Evolutionary conservation across 2,329 filamentous ascomycete species (phyloP).

Genomic region (Hymenoscyphus occultus): DNA sequence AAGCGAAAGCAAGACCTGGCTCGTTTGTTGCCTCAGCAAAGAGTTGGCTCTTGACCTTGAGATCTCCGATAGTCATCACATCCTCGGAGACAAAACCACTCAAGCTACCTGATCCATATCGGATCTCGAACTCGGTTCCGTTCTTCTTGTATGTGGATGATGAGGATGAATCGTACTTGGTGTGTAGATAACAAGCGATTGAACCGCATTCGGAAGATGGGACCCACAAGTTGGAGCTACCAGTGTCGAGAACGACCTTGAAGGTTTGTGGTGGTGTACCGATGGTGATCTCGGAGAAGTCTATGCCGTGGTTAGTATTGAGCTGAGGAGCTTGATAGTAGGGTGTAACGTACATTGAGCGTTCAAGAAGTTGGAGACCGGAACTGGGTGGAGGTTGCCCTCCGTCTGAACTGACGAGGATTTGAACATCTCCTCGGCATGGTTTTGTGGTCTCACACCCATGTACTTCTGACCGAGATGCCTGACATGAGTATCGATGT

Average conservation of each 20-base stretch:
- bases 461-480: conserved; percentile 95
- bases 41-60: conserved; percentile 83
- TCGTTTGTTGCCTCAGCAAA: conserved; percentile 96
- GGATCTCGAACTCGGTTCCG: conserved; percentile 86
- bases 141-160: conserved; percentile 95
- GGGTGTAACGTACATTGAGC: conserved; percentile 76
- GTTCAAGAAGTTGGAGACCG: conserved; percentile 96
- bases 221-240: conserved; percentile 99
- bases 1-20: conserved; percentile 95
- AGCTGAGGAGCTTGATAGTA: not conserved
- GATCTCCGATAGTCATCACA: conserved; percentile 79
- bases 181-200: conserved; percentile 97
- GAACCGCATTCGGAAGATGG: conserved; percentile 86
- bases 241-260: conserved; percentile 98
- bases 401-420: conserved; percentile 65
- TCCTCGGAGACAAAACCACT: conserved; percentile 94
- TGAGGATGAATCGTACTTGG: conserved; percentile 87
- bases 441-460: conserved; percentile 68
- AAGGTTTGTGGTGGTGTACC: conserved; percentile 90
- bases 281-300: conserved; percentile 95
- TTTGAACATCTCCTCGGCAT: conserved; percentile 76
- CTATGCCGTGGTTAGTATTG: conserved; percentile 44
- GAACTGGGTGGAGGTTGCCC: conserved; percentile 70
- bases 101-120: conserved; percentile 91
- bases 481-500: conserved; percentile 77